phyloP scores from a whole-genome alignment of 208 protist species.

The Leishmania aethiopica region DNA sequence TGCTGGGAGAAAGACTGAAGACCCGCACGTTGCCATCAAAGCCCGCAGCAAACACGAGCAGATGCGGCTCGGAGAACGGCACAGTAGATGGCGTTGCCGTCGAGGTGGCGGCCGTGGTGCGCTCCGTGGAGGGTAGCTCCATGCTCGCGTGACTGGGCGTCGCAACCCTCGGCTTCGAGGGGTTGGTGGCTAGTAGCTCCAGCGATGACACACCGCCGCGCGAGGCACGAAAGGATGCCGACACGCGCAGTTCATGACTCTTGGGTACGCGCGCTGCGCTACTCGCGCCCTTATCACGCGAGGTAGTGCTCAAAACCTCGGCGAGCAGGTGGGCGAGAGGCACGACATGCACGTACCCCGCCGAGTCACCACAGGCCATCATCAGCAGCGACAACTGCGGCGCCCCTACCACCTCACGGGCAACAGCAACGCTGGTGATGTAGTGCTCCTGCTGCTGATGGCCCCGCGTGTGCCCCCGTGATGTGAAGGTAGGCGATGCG shows the following conservation, averaged over 20 bases:
- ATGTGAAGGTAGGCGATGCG: neutral
- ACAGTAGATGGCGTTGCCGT: neutral
- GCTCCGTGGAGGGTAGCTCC: neutral
- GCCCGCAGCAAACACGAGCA: conserved; percentile 49
- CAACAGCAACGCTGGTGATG: conserved; percentile 21
- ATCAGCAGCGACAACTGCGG: conserved; percentile 11
- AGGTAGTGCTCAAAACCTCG: conserved; percentile 5
- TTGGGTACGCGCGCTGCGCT: neutral
- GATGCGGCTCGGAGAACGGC: neutral
- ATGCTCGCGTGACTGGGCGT: neutral
- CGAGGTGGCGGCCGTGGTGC: neutral
- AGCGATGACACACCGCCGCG: conserved; percentile 22
- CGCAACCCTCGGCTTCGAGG: neutral
- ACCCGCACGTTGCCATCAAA: conserved; percentile 70
- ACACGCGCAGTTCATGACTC: conserved; percentile 14
- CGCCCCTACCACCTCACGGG: neutral
- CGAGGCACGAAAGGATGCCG: conserved; percentile 30
- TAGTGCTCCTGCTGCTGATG: conserved; percentile 19
- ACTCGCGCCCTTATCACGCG: conserved; percentile 7
- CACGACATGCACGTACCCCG: conserved; percentile 26
- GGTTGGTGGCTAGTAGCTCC: neutral
- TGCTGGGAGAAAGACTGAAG: conserved; percentile 35
- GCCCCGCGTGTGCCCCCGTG: neutral
- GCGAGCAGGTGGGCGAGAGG: conserved; percentile 14
- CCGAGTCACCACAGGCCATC: conserved; percentile 28